Conservation (phyloP, 768 basidiomycete genomes). For the Sporobolomyces pararoseus region DNA sequence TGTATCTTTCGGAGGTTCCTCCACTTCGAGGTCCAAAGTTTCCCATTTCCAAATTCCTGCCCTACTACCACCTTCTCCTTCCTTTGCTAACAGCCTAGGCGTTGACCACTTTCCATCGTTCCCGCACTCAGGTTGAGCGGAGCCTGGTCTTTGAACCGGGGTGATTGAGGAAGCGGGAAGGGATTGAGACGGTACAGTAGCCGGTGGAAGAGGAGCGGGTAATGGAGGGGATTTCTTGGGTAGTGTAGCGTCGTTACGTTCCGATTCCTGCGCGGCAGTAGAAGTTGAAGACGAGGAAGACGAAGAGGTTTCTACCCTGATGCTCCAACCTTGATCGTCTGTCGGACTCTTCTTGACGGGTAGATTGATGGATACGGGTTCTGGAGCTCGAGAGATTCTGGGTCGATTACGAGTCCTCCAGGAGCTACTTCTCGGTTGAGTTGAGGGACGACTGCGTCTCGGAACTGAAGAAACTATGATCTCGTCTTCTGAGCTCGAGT, state of each 20-base stretch:
- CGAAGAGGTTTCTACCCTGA: background rate
- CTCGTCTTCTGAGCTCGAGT: background rate
- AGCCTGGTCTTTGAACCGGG: background rate
- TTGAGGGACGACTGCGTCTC: no score
- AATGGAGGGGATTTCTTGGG: background rate
- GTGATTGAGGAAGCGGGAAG: background rate
- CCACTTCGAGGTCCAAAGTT: slow-evolving; percentile 17
- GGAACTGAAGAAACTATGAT: no score
- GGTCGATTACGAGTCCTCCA: no score
- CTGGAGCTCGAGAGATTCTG: no score
- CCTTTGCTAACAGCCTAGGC: slow-evolving; percentile 7
- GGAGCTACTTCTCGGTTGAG: no score
- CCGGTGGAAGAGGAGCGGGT: background rate
- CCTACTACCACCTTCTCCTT: background rate
- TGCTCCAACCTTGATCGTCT: background rate
- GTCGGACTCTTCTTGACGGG: no score
- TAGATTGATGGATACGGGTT: no score
- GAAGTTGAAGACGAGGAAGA: background rate
- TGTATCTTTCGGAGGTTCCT: background rate
- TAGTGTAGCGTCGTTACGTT: no score
- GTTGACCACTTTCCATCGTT: slow-evolving; percentile 6
- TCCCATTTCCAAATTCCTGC: slow-evolving; percentile 11
- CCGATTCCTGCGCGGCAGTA: background rate
- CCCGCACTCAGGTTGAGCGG: background rate
- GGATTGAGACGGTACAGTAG: background rate